These are phyloP conservation scores for Prunus yedoensis DNA, from an alignment of 331 rosid species.

Conservation along the genomic window DNA sequence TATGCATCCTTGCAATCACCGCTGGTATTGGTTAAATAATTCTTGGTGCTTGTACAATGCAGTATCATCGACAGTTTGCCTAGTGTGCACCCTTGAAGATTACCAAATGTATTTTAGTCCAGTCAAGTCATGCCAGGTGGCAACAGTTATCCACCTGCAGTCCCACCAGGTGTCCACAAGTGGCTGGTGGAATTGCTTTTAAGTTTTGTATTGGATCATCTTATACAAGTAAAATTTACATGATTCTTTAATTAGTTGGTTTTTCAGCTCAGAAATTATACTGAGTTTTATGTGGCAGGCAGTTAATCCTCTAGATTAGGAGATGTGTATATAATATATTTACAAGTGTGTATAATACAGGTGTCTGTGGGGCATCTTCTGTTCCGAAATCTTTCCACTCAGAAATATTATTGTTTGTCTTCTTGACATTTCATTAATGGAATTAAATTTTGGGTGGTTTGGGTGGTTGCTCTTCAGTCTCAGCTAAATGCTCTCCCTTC, in stretches of 20 bases:
- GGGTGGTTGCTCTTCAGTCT: background rate
- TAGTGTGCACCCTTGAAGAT: slow-evolving; percentile 6
- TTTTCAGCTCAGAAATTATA: slow-evolving; percentile 29
- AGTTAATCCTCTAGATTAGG: slow-evolving; percentile 18
- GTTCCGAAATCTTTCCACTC: background rate
- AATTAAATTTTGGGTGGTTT: slow-evolving; percentile 5
- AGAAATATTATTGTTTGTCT: slow-evolving; percentile 4
- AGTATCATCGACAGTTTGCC: slow-evolving; percentile 1
- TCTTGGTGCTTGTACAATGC: slow-evolving; percentile 15
- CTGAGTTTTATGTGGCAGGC: slow-evolving; percentile 35
- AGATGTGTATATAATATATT: background rate
- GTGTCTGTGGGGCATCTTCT: slow-evolving; percentile 17
- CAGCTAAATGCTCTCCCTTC: background rate
- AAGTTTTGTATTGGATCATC: slow-evolving; percentile 26
- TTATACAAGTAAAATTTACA: slow-evolving; percentile 36
- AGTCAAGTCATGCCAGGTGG: slow-evolving; percentile 21
- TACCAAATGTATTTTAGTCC: slow-evolving; percentile 26
- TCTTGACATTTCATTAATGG: background rate
- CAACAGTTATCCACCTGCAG: slow-evolving; percentile 23
- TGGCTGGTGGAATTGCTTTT: slow-evolving; percentile 22
- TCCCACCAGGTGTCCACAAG: slow-evolving; percentile 4
- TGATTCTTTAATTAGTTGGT: slow-evolving; percentile 60
- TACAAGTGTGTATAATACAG: slow-evolving; percentile 13
- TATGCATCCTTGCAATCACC: slow-evolving; percentile 22
- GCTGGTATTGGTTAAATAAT: slow-evolving; percentile 22